These are phyloP conservation scores for Colletotrichum tofieldiae DNA, from an alignment of 2,329 filamentous ascomycete species.

Conservation along the genomic window DNA sequence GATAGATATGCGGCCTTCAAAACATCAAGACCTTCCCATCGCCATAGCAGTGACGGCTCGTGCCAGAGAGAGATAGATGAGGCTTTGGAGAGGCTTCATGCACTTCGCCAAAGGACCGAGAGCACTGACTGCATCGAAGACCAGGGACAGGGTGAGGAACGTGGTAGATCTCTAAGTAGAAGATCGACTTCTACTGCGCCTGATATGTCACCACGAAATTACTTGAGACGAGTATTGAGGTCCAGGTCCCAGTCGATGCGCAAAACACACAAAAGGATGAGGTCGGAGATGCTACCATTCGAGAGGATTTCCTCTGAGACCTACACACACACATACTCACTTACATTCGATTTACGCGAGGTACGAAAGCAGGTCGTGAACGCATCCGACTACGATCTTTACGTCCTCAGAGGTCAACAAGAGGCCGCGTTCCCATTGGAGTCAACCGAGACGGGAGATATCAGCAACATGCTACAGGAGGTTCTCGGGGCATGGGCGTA, in stretches of 20 bases:
- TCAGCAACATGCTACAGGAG: slow-evolving; percentile 32
- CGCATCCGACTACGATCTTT: slow-evolving; percentile 21
- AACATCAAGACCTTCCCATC: neutral
- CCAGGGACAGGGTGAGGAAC: neutral
- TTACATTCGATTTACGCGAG: slow-evolving; percentile 15
- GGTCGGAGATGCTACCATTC: slow-evolving; percentile 29
- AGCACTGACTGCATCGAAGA: neutral
- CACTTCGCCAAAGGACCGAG: slow-evolving; percentile 11
- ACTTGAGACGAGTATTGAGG: slow-evolving; percentile 21
- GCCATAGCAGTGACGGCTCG: slow-evolving; percentile 5
- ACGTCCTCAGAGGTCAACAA: slow-evolving; percentile 23
- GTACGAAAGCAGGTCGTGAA: neutral
- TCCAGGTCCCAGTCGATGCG: slow-evolving; percentile 20
- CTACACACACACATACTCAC: neutral
- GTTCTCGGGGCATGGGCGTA: slow-evolving; percentile 28
- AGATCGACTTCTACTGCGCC: slow-evolving; percentile 3
- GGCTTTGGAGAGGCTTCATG: slow-evolving; percentile 28
- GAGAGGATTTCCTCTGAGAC: neutral
- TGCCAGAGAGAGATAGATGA: slow-evolving; percentile 4
- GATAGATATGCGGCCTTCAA: neutral
- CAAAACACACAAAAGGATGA: slow-evolving; percentile 33
- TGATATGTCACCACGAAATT: slow-evolving; percentile 11
- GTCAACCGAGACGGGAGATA: slow-evolving; percentile 17
- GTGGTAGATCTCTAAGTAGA: slow-evolving; percentile 5
- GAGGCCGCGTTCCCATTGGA: slow-evolving; percentile 26